Evolutionary conservation across 2,329 filamentous ascomycete genomes (phyloP), one percentile per base, ranked within the genome.

Genomic region (Chaetomium sp.): DNA sequence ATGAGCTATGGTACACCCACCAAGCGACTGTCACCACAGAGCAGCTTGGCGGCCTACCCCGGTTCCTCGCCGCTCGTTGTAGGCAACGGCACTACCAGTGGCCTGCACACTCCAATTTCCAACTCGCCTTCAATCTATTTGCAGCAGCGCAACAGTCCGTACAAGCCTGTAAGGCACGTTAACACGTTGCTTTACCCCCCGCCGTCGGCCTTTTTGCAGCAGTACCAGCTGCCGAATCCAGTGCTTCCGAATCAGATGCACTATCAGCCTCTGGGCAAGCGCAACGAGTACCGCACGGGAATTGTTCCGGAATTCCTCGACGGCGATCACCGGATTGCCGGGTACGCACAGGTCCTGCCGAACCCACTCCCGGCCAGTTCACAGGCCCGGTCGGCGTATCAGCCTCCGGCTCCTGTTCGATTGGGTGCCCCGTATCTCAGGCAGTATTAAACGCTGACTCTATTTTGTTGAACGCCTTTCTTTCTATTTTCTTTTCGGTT

Each of bases 151-250:
- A 86, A 88, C 60, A 97, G 92, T 54, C 94, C 94, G 3, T 97
- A 97, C 72, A 88, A 90, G 61, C 92, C 92, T 1, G 87, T 96
- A 41, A 87, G 91, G 52, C 82, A 89, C 58, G 89, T 96, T 57
- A 91, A 94, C 63, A 95, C 90, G 0, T 80, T 97, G n/a, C 78
- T 96, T 35, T 90, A 94, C 56, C 91, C 91, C 36, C 89, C 91
- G 6, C 88, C 91, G 0, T 88, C 89, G 32, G 79, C 84, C 7
- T 89, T 89, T 6, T 80, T 95, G 60, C 86, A 92, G 60, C 81
- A 88, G 63, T 87, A 90, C 67, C 78, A 87, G 61, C 75, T 88
- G 5, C 55, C 61, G 32, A 64, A 67, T 50, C 53, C 65, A 33
- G 60, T 81, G 69, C 72, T 75, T 76, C 84, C 87, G 52, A 79